Percentiles rank a stretch among this genome's conserved stretches.
Conservation (phyloP, 768 basidiomycete genomes). For the Mycena leptocephala region DNA sequence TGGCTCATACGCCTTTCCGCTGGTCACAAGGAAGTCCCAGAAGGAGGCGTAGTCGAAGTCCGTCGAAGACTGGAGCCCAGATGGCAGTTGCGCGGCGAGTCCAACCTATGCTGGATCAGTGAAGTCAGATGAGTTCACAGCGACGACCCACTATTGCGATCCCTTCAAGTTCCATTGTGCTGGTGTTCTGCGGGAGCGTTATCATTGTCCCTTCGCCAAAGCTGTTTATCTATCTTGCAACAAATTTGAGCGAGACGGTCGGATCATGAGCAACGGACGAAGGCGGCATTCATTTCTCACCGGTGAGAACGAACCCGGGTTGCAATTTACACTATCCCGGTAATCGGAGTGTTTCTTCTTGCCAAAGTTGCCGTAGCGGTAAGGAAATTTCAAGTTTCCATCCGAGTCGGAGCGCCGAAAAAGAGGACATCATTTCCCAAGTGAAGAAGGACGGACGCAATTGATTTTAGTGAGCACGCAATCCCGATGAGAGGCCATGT, state of each 20-base stretch:
- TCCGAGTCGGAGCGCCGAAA: slow-evolving; percentile 10
- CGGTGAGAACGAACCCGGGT: neutral
- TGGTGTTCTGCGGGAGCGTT: slow-evolving; percentile 18
- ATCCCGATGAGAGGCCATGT: neutral
- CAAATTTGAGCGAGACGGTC: slow-evolving; percentile 25
- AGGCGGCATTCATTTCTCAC: neutral
- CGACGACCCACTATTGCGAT: slow-evolving; percentile 19
- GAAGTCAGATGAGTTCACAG: neutral
- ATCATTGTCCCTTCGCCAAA: slow-evolving; percentile 14
- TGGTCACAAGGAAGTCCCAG: slow-evolving; percentile 21
- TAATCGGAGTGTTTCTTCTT: slow-evolving; percentile 13
- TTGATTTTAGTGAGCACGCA: neutral
- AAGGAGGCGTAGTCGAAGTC: slow-evolving; percentile 30
- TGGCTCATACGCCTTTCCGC: slow-evolving; percentile 23
- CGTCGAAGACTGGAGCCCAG: slow-evolving; percentile 6
- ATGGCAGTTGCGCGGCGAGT: slow-evolving; percentile 27
- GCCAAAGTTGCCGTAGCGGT: slow-evolving; percentile 15
- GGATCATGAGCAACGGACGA: slow-evolving; percentile 7
- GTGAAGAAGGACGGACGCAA: slow-evolving; percentile 20
- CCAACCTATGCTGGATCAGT: slow-evolving; percentile 21
- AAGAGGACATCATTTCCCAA: slow-evolving; percentile 10
- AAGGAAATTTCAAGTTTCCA: slow-evolving; percentile 16
- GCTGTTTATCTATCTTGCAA: slow-evolving; percentile 28
- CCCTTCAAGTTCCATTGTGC: slow-evolving; percentile 21
- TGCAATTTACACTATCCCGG: slow-evolving; percentile 10